These are phyloP conservation scores for Rhodotorula sp. DNA, from an alignment of 1,284 basidiomycete species.

Conservation along the genomic window DNA sequence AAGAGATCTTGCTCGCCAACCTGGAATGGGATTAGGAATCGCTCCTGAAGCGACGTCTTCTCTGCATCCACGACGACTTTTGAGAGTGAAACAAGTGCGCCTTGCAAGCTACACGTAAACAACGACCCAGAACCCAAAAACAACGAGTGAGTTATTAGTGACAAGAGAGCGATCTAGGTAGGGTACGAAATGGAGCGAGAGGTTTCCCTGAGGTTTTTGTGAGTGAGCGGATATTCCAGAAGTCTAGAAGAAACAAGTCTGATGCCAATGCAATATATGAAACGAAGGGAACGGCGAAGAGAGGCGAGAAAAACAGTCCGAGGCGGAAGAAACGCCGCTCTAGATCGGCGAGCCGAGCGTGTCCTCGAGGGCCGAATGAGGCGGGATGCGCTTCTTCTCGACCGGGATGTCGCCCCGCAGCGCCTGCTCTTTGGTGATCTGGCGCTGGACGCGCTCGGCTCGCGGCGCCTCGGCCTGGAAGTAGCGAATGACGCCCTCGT, in stretches of 20 bases:
- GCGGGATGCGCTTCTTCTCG: constrained; percentile 13
- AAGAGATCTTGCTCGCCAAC: constrained; percentile 58
- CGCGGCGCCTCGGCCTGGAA: constrained; percentile 30
- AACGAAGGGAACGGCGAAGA: no score
- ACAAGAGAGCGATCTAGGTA: no score
- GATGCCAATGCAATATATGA: no score
- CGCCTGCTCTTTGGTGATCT: constrained; percentile 35
- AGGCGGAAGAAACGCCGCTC: neutral
- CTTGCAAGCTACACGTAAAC: no score
- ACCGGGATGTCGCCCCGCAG: constrained; percentile 17
- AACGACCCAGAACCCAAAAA: no score
- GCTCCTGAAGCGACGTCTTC: neutral
- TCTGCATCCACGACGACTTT: no score
- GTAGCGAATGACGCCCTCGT: constrained; percentile 38
- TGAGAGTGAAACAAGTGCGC: no score
- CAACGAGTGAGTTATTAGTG: no score
- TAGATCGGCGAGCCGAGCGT: constrained; percentile 10
- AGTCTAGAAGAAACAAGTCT: no score
- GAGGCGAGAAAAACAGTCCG: neutral
- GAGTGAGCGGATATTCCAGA: no score
- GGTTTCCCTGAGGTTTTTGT: no score
- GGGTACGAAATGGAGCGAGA: no score
- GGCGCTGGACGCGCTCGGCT: constrained; percentile 20
- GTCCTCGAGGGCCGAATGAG: constrained; percentile 22
- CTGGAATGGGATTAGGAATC: constrained; percentile 24